Evolutionary conservation across 2,329 filamentous ascomycete genomes (phyloP), one percentile per base, ranked within the genome.

Genomic region (Fusarium liriodendri): DNA sequence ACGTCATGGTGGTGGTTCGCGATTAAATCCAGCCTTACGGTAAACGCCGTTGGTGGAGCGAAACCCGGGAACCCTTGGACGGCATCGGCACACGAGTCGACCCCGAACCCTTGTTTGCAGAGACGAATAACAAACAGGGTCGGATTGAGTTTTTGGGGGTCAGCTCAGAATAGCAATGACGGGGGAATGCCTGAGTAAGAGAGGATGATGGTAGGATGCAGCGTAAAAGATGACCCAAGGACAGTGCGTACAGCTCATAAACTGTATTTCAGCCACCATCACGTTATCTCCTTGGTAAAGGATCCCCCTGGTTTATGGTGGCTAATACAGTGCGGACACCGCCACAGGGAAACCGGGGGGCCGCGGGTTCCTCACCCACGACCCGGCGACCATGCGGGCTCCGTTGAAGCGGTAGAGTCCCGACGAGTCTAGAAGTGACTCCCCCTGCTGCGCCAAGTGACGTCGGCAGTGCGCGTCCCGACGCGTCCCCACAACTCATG

Each of bases 371-470:
- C 52, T 71, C 38, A 35, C 40, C 38, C 64, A 29, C 45, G 16
- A 50, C 45, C 45, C 25, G 22, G 45, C 16, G 16, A 50, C 45
- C 25, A 27, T 50, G 45, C 32, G 40, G 40, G 20, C 38, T 33
- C 58, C 37, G 58, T 22, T 33, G n/a, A 20, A 35, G 29, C 58
- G 27, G n/a, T 20, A 35, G 16, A 42, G 20, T 32, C 40, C 33
- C 60, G 22, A 11, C 18, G 62, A 62, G 40, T 54, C 38, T 32
- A 58, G 27, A 25, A 38, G 50, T 27, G 20, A 35, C 54, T n/a
- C 67, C 64, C 69, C 72, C 63, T 79, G 59, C 54, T 65, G 67
- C 69, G 70, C 66, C 62, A 67, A 75, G 72, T 76, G 73, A 75
- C 73, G 73, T 76, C 73, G 73, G 73, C 73, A 74, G 67, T 76